Evolutionary conservation across 2,329 filamentous ascomycete species (phyloP), one percentile per base, ranked within the genome.

Genomic region (Aspergillus uvarum): DNA sequence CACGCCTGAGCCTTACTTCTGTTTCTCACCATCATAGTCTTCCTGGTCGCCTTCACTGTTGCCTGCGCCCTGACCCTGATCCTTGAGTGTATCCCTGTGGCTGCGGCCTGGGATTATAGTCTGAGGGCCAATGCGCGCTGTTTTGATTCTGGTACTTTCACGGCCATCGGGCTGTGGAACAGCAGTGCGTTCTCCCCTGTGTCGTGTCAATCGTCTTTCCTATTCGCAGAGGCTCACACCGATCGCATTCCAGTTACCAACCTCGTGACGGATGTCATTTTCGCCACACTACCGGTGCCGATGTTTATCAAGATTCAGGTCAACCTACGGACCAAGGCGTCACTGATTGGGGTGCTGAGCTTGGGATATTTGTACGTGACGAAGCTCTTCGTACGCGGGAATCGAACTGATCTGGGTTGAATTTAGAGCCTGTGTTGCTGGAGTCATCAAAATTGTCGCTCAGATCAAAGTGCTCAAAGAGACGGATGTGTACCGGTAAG

Each of bases 51-150:
- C 10, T 63, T 63, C 16, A 63, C 75, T 1, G 57, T 82, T 5
- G 71, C 74, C 10, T 81, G 80, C 64, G 68, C 73, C 4, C 70
- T 76, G n/a, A 81, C 81, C 2, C 66, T 83, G 47, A 75, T 82
- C 16, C 81, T 82, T 64, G 74, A 79, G 56, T 84, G 82, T 60
- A 56, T 75, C 21, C 80, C 81, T 0, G 71, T 83, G 5, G 54
- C 66, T 12, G 80, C 81, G 8, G 72, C 73, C 0, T 84, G 82
- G 82, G 72, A 81, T 59, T 63, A 68, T 8, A 60, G 62, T 2
- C 58, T 77, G 1, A 70, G 70, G n/a, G 69, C 73, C 6, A 69
- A 63, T 21, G 77, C 79, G 0, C 74, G 72, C n/a, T 84, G 81
- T 65, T 81, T 78, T 63, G 74, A 72, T 11, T 67, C 69, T 32